phyloP scores from a whole-genome alignment of 129 eudicot species.

The Saposhnikovia divaricata region DNA sequence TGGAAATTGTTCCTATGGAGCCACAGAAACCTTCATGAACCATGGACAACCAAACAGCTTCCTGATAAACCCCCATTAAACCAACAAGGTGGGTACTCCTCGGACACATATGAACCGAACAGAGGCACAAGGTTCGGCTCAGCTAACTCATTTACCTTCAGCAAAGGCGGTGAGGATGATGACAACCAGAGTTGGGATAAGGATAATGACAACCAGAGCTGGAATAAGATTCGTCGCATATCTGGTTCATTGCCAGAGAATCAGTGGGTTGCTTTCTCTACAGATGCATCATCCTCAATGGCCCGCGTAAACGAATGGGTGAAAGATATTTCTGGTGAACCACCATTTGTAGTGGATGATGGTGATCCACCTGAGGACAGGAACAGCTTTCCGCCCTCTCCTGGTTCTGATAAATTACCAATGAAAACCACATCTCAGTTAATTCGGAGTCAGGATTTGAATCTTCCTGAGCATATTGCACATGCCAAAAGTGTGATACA shows the following conservation, averaged over 20 bases:
- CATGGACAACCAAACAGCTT: constrained; percentile 17
- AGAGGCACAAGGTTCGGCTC: constrained; percentile 26
- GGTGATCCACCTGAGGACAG: constrained; percentile 23
- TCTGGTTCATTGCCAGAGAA: constrained; percentile 70
- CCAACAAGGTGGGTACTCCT: constrained; percentile 81
- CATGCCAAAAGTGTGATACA: constrained; percentile 69
- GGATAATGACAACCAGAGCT: constrained; percentile 25
- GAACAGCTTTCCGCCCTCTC: constrained; percentile 44
- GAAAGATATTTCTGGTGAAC: constrained; percentile 37
- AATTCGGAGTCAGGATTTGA: constrained; percentile 6
- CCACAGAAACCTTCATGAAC: constrained; percentile 60
- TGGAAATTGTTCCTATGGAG: constrained; percentile 95
- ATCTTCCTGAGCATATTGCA: constrained; percentile 54
- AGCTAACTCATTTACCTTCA: constrained; percentile 20
- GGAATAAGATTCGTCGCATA: constrained; percentile 37
- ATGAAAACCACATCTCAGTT: constrained; percentile 16
- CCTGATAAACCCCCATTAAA: constrained; percentile 24
- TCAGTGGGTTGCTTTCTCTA: constrained; percentile 81
- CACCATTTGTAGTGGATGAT: constrained; percentile 10
- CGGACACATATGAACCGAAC: constrained; percentile 65
- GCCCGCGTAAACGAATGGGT: constrained; percentile 77
- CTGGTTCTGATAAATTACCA: constrained; percentile 31
- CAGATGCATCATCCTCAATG: constrained; percentile 40
- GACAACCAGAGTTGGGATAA: constrained; percentile 15
- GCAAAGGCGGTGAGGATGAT: constrained; percentile 14